Evolutionary conservation across 1,139 yeast genomes (phyloP).

Genomic region (Zygotorulaspora mrakii): DNA sequence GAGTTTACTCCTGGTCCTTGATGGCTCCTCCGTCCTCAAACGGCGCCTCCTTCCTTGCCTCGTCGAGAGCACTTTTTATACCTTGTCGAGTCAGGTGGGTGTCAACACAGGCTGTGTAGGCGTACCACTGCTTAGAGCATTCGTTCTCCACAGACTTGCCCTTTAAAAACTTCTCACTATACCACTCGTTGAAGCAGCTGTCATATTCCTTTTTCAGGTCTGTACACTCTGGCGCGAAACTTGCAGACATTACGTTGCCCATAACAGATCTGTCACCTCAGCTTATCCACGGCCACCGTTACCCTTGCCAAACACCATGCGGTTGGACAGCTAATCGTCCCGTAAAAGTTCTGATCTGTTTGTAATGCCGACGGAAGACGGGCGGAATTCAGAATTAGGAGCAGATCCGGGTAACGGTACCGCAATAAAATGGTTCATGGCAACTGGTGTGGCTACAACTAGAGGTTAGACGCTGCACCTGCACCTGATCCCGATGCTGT

Average conservation of each 20-base stretch:
- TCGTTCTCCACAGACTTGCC: slow-evolving; percentile 62
- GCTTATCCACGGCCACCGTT: neutral
- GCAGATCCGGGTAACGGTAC: no score
- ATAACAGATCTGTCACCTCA: no score
- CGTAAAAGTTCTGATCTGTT: no score
- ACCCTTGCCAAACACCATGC: neutral
- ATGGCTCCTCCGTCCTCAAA: slow-evolving; percentile 59
- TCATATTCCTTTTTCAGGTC: slow-evolving; percentile 81
- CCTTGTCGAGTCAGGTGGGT: slow-evolving; percentile 40
- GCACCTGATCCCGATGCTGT: no score
- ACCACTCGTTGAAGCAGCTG: slow-evolving; percentile 92
- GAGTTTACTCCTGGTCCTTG: slow-evolving; percentile 9
- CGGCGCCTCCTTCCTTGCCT: slow-evolving; percentile 89
- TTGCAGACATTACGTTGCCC: slow-evolving; percentile 82
- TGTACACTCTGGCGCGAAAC: slow-evolving; percentile 97
- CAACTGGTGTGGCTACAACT: no score
- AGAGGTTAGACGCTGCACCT: no score
- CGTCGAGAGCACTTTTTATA: slow-evolving; percentile 70
- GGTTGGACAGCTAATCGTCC: no score
- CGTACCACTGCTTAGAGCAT: slow-evolving; percentile 85
- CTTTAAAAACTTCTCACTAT: slow-evolving; percentile 63
- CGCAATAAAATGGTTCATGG: no score
- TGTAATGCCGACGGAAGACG: no score
- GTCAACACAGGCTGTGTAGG: slow-evolving; percentile 81
- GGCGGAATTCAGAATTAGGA: neutral